Evolutionary conservation across 495 filamentous ascomycete genomes (phyloP).

Genomic region (Talaromyces proteolyticus): DNA sequence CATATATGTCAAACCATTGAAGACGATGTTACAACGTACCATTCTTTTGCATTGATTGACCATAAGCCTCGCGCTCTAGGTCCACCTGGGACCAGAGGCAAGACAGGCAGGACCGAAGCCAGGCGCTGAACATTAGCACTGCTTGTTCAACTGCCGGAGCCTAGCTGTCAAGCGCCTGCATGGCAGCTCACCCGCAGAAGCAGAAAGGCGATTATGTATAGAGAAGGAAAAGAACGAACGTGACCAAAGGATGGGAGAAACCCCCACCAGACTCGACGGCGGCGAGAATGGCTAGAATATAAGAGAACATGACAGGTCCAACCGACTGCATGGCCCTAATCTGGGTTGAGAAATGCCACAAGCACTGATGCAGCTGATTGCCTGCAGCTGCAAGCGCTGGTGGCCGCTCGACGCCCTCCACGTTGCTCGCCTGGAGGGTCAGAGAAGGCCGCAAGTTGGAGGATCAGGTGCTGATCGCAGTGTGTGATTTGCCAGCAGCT

Average conservation of each 20-base stretch:
- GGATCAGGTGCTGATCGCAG: neutral
- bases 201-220: neutral
- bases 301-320: neutral
- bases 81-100: constrained; percentile 23
- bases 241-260: constrained; percentile 3
- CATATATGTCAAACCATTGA: neutral
- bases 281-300: neutral
- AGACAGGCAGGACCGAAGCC: constrained; percentile 36
- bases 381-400: constrained; percentile 1
- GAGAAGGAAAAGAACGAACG: constrained; percentile 10
- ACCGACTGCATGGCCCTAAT: neutral
- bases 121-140: constrained; percentile 36
- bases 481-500: constrained; percentile 3
- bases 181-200: constrained; percentile 18
- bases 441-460: no score
- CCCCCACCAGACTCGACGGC: constrained; percentile 1
- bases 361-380: constrained; percentile 3
- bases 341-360: neutral
- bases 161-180: constrained; percentile 33
- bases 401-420: constrained; percentile 1
- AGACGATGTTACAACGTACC: constrained; percentile 8
- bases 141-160: constrained; percentile 35
- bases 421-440: neutral
- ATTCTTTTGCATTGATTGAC: constrained; percentile 19
- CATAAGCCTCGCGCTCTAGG: constrained; percentile 17